These are phyloP conservation scores for Ocimum tenuiflorum DNA, from an alignment of 257 asterid genomes.

Conservation along the genomic window DNA sequence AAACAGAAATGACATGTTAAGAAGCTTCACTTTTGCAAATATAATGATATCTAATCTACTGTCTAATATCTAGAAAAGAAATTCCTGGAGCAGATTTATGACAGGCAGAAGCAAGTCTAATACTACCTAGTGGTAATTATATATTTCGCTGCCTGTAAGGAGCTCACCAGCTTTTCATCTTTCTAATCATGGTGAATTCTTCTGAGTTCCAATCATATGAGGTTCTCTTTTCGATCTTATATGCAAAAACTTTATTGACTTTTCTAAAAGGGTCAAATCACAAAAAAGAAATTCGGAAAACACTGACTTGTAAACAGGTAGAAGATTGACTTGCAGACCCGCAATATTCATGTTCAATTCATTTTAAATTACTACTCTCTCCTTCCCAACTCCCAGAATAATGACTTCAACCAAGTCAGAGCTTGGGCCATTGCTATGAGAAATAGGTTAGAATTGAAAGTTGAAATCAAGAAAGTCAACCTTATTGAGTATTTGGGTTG, in stretches of 20 bases:
- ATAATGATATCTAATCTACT: no score
- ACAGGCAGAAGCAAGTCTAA: background rate
- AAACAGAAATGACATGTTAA: background rate
- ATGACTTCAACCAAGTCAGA: background rate
- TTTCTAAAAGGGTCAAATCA: background rate
- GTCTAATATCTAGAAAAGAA: background rate
- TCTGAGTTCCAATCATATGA: background rate
- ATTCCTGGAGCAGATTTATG: background rate
- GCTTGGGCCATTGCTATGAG: background rate
- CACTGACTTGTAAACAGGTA: background rate
- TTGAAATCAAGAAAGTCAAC: no score
- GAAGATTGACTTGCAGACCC: background rate
- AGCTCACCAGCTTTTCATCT: slow-evolving; percentile 6
- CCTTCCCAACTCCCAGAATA: background rate
- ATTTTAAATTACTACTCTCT: background rate
- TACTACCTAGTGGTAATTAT: background rate
- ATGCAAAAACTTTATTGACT: background rate
- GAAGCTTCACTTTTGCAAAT: slow-evolving; percentile 14
- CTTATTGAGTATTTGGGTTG: no score
- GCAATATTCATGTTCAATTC: no score
- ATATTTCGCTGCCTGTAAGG: background rate
- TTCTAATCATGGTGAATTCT: background rate
- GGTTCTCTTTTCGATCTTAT: slow-evolving; percentile 1
- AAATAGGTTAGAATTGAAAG: background rate
- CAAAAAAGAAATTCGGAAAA: background rate